Conservation (phyloP, 108 stramenopile species). For the Conticribra guillardii region DNA sequence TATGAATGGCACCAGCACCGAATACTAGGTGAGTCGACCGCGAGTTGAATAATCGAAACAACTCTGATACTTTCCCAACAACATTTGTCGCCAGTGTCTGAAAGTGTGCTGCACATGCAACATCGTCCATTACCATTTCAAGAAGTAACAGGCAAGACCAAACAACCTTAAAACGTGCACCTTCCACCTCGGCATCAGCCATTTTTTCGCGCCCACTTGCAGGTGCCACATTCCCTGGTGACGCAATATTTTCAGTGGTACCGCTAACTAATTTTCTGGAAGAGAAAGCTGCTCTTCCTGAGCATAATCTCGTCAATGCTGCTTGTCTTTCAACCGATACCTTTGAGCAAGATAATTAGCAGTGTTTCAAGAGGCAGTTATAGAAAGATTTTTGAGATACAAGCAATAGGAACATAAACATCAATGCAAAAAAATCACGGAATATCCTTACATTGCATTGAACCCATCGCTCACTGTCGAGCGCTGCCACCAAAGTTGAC, state of each 20-base stretch:
- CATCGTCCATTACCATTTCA: slow-evolving; percentile 87
- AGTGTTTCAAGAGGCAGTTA: no score
- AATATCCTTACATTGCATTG: slow-evolving; percentile 82
- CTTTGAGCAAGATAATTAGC: no score
- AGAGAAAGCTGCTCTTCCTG: slow-evolving; percentile 72
- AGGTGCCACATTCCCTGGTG: slow-evolving; percentile 2
- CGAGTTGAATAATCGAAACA: slow-evolving; percentile 91
- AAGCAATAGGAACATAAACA: background rate
- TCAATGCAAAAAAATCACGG: background rate
- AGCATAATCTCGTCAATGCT: slow-evolving; percentile 77
- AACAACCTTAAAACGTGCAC: slow-evolving; percentile 85
- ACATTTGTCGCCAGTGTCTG: slow-evolving; percentile 85
- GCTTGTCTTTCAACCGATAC: slow-evolving; percentile 78
- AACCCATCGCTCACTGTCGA: slow-evolving; percentile 95
- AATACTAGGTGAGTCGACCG: slow-evolving; percentile 92
- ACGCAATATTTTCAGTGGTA: slow-evolving; percentile 18
- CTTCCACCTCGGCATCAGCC: slow-evolving; percentile 84
- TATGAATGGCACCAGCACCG: slow-evolving; percentile 93
- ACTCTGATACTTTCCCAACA: slow-evolving; percentile 84
- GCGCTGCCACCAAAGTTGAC: slow-evolving; percentile 79
- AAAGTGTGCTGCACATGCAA: slow-evolving; percentile 88
- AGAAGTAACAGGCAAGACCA: slow-evolving; percentile 94
- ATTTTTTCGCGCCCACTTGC: slow-evolving; percentile 53
- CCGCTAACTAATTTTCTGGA: slow-evolving; percentile 35
- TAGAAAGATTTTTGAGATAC: background rate